phyloP scores from a whole-genome alignment of 2,329 filamentous ascomycete genomes.

The Cercospora nicotianae region DNA sequence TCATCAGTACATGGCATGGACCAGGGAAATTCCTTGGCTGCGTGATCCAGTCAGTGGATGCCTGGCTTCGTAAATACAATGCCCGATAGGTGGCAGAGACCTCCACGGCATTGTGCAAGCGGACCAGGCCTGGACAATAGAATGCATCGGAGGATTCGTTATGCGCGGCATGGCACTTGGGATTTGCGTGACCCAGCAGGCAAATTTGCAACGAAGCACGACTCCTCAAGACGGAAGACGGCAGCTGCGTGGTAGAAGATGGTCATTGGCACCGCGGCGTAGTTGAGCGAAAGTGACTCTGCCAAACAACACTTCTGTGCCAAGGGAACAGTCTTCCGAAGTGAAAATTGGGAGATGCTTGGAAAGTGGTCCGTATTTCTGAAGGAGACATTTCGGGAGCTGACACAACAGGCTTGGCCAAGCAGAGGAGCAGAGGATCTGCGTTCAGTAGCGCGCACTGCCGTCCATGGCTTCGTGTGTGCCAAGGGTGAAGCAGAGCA shows the following conservation, averaged over 20 bases:
- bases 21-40: not conserved
- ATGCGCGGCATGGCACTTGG: not conserved
- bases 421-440: not conserved
- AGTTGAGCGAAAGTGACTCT: not conserved
- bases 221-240: not conserved
- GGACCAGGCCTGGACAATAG: not conserved
- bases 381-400: not conserved
- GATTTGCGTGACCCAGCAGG: not conserved
- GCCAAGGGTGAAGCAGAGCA: not conserved
- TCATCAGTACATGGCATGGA: not conserved
- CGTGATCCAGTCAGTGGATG: not conserved
- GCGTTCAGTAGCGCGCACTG: not conserved
- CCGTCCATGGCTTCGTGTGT: not conserved
- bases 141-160: not conserved
- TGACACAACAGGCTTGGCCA: not conserved
- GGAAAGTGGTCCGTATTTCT: not conserved
- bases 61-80: not conserved
- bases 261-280: not conserved
- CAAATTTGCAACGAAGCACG: not conserved
- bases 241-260: not conserved
- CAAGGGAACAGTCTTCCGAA: not conserved
- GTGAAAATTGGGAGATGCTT: not conserved
- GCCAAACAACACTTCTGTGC: not conserved
- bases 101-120: not conserved
- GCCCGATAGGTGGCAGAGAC: not conserved